These are phyloP conservation scores for Trichoderma polysporum DNA, from an alignment of 2,329 filamentous ascomycete genomes.

Conservation along the genomic window DNA sequence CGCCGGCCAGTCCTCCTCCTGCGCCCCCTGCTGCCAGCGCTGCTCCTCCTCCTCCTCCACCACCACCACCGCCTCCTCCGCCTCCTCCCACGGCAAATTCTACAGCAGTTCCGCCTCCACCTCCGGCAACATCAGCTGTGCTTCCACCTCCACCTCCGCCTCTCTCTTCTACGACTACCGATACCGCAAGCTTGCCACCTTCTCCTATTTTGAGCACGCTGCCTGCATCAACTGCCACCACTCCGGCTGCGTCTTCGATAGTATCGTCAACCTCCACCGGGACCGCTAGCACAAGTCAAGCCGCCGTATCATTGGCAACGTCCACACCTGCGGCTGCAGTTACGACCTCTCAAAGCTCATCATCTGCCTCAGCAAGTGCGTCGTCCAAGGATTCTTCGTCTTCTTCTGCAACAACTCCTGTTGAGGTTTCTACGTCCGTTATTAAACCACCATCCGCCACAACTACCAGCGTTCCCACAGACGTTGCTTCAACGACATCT, in stretches of 20 bases:
- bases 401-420: not conserved
- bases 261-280: not conserved
- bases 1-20: slow-evolving; percentile 15
- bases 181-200: not conserved
- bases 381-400: not conserved
- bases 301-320: not conserved
- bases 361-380: not conserved
- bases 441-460: not conserved
- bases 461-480: not conserved
- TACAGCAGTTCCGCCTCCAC: not conserved
- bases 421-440: not conserved
- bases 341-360: not conserved
- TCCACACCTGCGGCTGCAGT: not conserved
- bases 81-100: not conserved
- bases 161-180: not conserved
- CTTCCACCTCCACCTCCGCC: not conserved
- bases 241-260: not conserved
- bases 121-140: not conserved
- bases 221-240: not conserved
- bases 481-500: not conserved
- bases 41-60: not conserved
- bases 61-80: not conserved
- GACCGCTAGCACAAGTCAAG: not conserved
- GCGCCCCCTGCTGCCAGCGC: not conserved
- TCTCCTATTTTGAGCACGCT: not conserved